Evolutionary conservation across 352 stramenopile species (phyloP), one percentile per base, ranked within the genome.

Genomic region (Globisporangium recalcitrans): DNA sequence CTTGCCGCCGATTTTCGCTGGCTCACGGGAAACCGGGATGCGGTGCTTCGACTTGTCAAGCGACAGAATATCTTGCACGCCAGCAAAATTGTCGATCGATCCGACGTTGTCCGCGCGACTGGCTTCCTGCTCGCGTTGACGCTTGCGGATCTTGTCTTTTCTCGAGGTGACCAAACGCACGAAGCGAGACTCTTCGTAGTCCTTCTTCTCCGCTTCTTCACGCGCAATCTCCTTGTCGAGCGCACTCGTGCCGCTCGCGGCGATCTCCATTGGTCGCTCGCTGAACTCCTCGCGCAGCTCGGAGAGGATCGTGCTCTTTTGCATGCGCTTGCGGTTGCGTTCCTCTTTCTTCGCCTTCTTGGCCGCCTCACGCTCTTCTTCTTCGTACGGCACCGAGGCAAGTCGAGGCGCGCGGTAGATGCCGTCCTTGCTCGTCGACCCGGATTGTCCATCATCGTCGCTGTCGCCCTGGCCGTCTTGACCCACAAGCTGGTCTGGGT

Each of bases 121-220:
- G 10, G 83, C 78, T 55, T 93, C 83, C 53, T 82, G 78, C 57
- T 95, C 85, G 65, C 86, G 86, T 72, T 91, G 80, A 13, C 84
- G 84, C 64, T 93, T 95, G 66, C 83, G 78, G 40, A 93, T 89
- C 68, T 95, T 95, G 74, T 95, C 86, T 62, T 95, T 95, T 62
- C 84, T 79, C 36, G 82, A 92, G 32, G 82, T 92, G 57, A 95
- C 86, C 38, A 93, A 73, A 61, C 86, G 86, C 52, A 95, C 86
- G 49, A 95, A 95, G 38, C 86, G 84, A 6, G 80, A 88, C 60
- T 95, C 86, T 68, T 95, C 86, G 63, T 86, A 95, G 9, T 90
- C 80, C 52, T 80, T 87, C 72, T 93, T 92, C 62, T 95, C 86
- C 5, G 79, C 78, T 29, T 93, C 86, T 55, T 95, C 86, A 27